Conservation (phyloP, 345 rosid species). For the Balakata baccata region DNA sequence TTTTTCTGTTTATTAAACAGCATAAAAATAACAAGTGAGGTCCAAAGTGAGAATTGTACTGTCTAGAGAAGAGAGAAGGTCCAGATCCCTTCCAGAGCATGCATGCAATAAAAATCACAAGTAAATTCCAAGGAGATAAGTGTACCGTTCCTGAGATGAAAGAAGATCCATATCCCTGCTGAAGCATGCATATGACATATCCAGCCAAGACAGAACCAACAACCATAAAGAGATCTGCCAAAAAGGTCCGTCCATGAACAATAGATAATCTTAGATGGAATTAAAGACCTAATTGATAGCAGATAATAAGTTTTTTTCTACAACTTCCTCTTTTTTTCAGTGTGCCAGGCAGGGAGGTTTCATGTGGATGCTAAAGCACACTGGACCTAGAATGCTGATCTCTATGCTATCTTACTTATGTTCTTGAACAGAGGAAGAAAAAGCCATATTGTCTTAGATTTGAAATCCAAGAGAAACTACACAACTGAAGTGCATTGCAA, state of each 20-base stretch:
- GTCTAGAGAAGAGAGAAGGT: slow-evolving; percentile 44
- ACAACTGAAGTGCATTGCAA: no score
- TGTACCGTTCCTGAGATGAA: slow-evolving; percentile 52
- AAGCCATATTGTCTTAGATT: neutral
- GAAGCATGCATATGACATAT: slow-evolving; percentile 72
- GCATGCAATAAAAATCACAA: slow-evolving; percentile 36
- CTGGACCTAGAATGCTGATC: neutral
- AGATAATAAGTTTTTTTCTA: neutral
- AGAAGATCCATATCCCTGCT: slow-evolving; percentile 70
- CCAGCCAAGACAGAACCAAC: slow-evolving; percentile 72
- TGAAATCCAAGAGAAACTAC: neutral
- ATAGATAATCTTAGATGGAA: neutral
- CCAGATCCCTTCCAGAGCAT: slow-evolving; percentile 73
- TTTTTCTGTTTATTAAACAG: neutral
- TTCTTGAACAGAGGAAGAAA: neutral
- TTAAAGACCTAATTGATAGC: neutral
- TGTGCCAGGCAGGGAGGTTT: neutral
- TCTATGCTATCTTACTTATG: neutral
- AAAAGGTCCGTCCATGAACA: slow-evolving; percentile 4
- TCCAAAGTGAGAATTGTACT: slow-evolving; percentile 31
- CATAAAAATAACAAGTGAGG: neutral
- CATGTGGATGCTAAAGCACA: neutral
- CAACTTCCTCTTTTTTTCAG: no score
- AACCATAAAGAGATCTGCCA: slow-evolving; percentile 77
- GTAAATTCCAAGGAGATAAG: neutral